Base-by-base conservation (phyloP, 2,329 filamentous ascomycete species). In the Thelonectria blattea region DNA sequence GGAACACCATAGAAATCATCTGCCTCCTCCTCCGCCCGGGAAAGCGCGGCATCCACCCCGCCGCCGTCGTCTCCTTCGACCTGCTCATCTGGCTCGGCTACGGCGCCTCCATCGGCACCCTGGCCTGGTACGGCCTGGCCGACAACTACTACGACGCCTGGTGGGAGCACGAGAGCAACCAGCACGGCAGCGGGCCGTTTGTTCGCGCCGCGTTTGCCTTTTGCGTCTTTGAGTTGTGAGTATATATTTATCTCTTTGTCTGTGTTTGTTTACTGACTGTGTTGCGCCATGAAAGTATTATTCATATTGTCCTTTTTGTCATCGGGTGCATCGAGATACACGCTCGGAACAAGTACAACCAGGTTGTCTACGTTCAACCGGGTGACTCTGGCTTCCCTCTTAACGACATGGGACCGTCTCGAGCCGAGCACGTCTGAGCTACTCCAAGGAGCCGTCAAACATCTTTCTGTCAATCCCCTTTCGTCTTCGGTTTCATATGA, bases 271-370 rank as follows among this genome's bases (percentile, higher is more conserved):
- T n/a, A n/a, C n/a, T n/a, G n/a, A n/a, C n/a, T n/a, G n/a, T n/a
- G n/a, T n/a, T n/a, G n/a, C n/a, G n/a, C n/a, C n/a, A n/a, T n/a
- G n/a, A n/a, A n/a, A 69, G 67, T 10, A 10, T 65, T 50, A 3
- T 56, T 32, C 67, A 70, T 41, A 46, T 70, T 37, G 48, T 51
- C 27, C 45, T 70, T 20, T 70, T 70, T 52, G 43, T 68, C 60
- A 68, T 70, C 14, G 67, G 57, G 22, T 68, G 67, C 61, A 60
- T 54, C 52, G 66, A 69, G 52, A 67, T 63, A 14, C 55, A 52
- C 41, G 52, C 61, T 30, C 66, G 67, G 49, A 68, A 67, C 56
- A 55, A 55, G 27, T 34, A 18, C 20, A 10, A 20, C 11, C 43
- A 59, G 11, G 39, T 68, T 45, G 45, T 65, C 43, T 67, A 66